Evolutionary conservation across 768 basidiomycete genomes (phyloP).

Genomic region (Cubamyces lactineus): DNA sequence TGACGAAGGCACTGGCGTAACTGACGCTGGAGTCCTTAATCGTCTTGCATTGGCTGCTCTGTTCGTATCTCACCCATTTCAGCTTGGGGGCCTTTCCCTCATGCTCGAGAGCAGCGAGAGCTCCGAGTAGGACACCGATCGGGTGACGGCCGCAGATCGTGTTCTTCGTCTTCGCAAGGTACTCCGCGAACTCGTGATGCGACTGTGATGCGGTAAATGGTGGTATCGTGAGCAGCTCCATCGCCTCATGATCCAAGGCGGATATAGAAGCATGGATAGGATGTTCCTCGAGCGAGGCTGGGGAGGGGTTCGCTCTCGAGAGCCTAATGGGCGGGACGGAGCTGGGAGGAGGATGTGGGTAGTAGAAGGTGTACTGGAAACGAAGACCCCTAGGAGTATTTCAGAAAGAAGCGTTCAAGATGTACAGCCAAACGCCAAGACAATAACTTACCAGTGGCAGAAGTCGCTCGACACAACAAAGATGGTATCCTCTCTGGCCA

Average conservation of each 20-base stretch:
- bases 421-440: neutral
- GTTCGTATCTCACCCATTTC: slow-evolving; percentile 92
- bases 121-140: slow-evolving; percentile 88
- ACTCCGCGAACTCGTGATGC: slow-evolving; percentile 65
- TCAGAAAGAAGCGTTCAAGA: too few relatives aligned
- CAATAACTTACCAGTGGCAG: slow-evolving; percentile 82
- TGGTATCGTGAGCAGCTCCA: slow-evolving; percentile 67
- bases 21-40: slow-evolving; percentile 89
- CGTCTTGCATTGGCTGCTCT: slow-evolving; percentile 76
- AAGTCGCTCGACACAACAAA: slow-evolving; percentile 96
- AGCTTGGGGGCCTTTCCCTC: slow-evolving; percentile 43
- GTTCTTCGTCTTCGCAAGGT: slow-evolving; percentile 79
- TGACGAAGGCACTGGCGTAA: slow-evolving; percentile 90
- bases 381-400: slow-evolving; percentile 66
- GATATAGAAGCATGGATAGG: slow-evolving; percentile 86
- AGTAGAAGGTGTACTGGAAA: slow-evolving; percentile 89
- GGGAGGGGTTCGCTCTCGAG: slow-evolving; percentile 43
- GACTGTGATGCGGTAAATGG: slow-evolving; percentile 54
- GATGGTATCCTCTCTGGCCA: slow-evolving; percentile 77
- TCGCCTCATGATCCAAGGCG: slow-evolving; percentile 84
- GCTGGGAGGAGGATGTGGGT: slow-evolving; percentile 60
- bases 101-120: slow-evolving; percentile 61
- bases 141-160: slow-evolving; percentile 98
- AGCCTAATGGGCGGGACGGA: slow-evolving; percentile 52
- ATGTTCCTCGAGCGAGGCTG: slow-evolving; percentile 45